These are phyloP conservation scores for Parathielavia appendiculata DNA, from an alignment of 495 filamentous ascomycete species.

Conservation along the genomic window DNA sequence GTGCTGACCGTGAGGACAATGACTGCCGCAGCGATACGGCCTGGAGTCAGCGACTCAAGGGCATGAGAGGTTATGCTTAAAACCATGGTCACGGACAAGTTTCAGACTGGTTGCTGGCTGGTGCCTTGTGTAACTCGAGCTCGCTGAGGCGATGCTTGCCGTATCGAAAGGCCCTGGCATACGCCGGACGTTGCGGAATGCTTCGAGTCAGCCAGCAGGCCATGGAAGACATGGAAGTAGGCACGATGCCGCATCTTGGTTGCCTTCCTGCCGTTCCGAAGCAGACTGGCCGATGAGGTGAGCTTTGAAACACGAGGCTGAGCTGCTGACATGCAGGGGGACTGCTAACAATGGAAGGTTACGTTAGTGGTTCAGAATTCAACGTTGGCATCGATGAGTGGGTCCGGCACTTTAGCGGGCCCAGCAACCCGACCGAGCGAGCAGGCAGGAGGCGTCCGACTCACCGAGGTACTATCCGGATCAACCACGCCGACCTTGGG, in stretches of 20 bases:
- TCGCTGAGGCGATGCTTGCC: too few relatives aligned
- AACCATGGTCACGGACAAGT: slow-evolving; percentile 14
- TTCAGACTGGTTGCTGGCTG: background rate
- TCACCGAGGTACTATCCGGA: too few relatives aligned
- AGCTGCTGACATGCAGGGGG: slow-evolving; percentile 5
- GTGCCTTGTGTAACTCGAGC: too few relatives aligned
- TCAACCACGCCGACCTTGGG: too few relatives aligned
- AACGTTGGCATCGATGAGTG: too few relatives aligned
- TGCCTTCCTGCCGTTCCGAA: background rate
- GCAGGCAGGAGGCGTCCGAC: too few relatives aligned
- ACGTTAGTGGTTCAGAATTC: too few relatives aligned
- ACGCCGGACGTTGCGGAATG: too few relatives aligned
- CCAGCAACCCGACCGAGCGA: too few relatives aligned
- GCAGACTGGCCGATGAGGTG: slow-evolving; percentile 1
- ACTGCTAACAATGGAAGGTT: too few relatives aligned
- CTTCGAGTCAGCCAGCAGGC: background rate
- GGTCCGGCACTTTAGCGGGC: too few relatives aligned
- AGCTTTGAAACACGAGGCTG: slow-evolving; percentile 5
- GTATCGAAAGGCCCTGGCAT: background rate
- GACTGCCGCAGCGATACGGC: slow-evolving; percentile 16
- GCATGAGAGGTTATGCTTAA: slow-evolving; percentile 24
- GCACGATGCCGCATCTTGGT: background rate
- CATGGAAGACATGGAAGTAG: background rate
- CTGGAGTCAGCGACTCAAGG: slow-evolving; percentile 30
- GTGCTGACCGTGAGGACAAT: slow-evolving; percentile 28